Base-by-base conservation (phyloP, 768 basidiomycete genomes). In the Naematelia aurantialba region DNA sequence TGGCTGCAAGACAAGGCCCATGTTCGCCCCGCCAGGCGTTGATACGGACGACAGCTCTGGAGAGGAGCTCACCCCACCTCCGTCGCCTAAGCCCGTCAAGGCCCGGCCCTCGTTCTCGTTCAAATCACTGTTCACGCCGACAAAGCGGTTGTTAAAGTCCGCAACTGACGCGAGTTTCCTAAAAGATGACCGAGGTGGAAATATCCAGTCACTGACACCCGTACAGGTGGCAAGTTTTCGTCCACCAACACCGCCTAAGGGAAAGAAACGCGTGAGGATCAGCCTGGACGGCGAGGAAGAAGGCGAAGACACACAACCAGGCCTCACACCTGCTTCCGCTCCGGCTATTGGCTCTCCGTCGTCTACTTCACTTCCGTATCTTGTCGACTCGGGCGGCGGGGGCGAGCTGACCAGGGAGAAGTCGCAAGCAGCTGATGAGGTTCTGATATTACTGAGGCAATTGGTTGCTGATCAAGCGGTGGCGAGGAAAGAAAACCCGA, bases 11-110 rank as follows among this genome's bases (percentile, higher is more conserved):
- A n/a, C n/a, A n/a, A 39, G 34, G 34, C 17, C 34, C 50, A 66
- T 66, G 65, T 46, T 26, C 39, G 65, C 65, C 10, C 65, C 65
- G 5, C 51, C 58, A 27, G 65, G 65, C 1, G 50, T 62, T 17
- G 65, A 66, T 34, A 56, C 61, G 4, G 61, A 62, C 26, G 53
- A 59, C 13, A 55, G 45, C 51, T 48, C 44, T 42, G 55, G 55
- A 45, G 61, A 63, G 2, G 31, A 39, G 12, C 29, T 45, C 8
- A 34, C 58, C 5, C 55, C 58, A 24, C 52, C 59, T 14, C 56
- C 60, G 3, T 46, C 48, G 1, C 44, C 57, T 4, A 31, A 27
- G 8, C n/a, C n/a, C n/a, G 27, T 51, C 21, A 46, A 26, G 3
- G 42, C 45, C 4, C 21, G 45, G 22, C 55, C 65, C 12, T 48